Conservation (phyloP, 257 asterid species). For the Mentha longifolia region DNA sequence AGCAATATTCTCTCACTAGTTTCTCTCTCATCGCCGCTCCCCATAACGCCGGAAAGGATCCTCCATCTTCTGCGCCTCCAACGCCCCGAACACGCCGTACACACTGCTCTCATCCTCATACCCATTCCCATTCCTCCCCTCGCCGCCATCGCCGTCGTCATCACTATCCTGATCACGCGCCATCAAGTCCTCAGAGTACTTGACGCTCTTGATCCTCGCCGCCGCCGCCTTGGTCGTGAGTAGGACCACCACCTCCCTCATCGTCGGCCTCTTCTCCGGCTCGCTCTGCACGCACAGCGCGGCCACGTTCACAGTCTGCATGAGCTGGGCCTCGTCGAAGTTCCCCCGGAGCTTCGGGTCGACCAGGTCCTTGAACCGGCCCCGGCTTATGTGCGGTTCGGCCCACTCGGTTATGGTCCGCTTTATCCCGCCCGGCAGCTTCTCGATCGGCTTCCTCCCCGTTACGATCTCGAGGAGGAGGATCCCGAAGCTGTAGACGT, state of each 20-base stretch:
- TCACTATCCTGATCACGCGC: slow-evolving; percentile 67
- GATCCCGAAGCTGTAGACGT: slow-evolving; percentile 79
- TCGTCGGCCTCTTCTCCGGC: slow-evolving; percentile 72
- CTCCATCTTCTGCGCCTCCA: slow-evolving; percentile 63
- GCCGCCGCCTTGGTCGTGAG: slow-evolving; percentile 35
- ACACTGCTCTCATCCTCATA: slow-evolving; percentile 67
- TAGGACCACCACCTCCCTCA: slow-evolving; percentile 69
- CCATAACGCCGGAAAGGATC: slow-evolving; percentile 52
- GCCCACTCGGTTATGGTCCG: slow-evolving; percentile 90
- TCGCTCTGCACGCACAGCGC: slow-evolving; percentile 79
- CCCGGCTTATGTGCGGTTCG: slow-evolving; percentile 59
- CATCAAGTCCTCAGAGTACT: slow-evolving; percentile 73
- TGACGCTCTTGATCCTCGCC: slow-evolving; percentile 56
- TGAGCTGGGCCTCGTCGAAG: slow-evolving; percentile 59
- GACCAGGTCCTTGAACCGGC: slow-evolving; percentile 58
- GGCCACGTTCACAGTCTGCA: slow-evolving; percentile 53
- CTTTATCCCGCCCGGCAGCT: slow-evolving; percentile 76
- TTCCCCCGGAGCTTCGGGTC: slow-evolving; percentile 69
- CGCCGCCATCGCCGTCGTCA: slow-evolving; percentile 32
- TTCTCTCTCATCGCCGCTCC: slow-evolving; percentile 30
- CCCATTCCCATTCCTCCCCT: not conserved
- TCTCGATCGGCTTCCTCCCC: slow-evolving; percentile 77
- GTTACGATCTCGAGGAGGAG: slow-evolving; percentile 68
- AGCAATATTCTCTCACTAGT: not conserved
- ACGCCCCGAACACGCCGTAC: slow-evolving; percentile 77